Conservation (phyloP, 1,284 basidiomycete species). For the Ustilago hordei region DNA sequence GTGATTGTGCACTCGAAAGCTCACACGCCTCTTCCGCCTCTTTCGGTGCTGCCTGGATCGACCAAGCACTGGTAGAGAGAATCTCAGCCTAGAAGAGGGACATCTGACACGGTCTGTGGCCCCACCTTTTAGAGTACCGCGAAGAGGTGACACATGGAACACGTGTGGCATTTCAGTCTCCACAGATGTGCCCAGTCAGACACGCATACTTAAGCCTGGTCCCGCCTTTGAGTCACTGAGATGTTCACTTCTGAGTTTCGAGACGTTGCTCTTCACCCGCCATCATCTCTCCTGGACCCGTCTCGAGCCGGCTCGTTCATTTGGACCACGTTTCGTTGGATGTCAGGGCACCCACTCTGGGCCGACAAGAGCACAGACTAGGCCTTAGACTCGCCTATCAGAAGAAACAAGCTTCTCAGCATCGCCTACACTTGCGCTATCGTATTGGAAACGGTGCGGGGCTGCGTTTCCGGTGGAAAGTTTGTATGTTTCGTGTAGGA, state of each 20-base stretch:
- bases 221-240: neutral
- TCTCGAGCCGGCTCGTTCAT: no score
- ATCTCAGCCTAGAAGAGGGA: neutral
- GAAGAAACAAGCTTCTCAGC: neutral
- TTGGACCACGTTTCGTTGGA: neutral
- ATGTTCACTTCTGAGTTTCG: neutral
- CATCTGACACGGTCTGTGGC: neutral
- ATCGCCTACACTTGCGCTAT: neutral
- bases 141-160: neutral
- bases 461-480: neutral
- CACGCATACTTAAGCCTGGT: neutral
- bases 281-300: neutral
- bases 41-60: neutral
- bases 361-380: neutral
- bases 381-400: neutral
- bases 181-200: neutral
- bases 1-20: neutral
- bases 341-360: neutral
- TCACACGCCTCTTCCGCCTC: neutral
- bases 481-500: neutral
- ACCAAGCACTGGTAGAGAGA: neutral
- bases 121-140: neutral
- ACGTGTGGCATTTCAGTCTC: neutral
- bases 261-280: neutral
- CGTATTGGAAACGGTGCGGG: neutral